These are phyloP conservation scores for Cercospora sesami DNA, from an alignment of 2,329 filamentous ascomycete species.

Conservation along the genomic window DNA sequence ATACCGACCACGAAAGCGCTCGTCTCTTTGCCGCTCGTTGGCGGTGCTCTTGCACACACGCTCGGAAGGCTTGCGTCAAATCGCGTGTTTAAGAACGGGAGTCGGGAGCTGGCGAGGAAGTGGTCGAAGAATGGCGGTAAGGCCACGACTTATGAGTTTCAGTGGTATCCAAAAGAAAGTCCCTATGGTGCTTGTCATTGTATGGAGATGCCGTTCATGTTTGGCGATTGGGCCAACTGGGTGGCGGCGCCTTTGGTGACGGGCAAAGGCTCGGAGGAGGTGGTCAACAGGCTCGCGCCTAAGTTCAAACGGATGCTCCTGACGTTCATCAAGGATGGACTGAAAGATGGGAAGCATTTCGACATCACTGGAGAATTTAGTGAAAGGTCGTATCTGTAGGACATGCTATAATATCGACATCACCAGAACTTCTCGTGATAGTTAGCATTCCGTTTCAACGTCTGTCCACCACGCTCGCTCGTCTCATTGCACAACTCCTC, in stretches of 20 bases:
- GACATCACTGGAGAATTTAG: not conserved
- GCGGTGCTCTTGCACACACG: not conserved
- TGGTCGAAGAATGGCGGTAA: not conserved
- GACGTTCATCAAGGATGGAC: constrained; percentile 1
- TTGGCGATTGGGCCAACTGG: constrained; percentile 6
- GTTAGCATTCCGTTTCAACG: no score
- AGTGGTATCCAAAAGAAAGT: constrained; percentile 8
- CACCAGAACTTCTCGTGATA: no score
- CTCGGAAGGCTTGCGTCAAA: not conserved
- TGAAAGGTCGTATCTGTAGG: constrained; percentile 4
- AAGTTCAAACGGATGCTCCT: constrained; percentile 3
- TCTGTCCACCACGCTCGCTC: not conserved
- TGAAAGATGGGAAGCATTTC: not conserved
- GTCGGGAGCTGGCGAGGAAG: constrained; percentile 3
- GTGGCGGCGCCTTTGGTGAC: not conserved
- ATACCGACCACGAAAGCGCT: not conserved
- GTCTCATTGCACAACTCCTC: not conserved
- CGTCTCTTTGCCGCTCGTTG: not conserved
- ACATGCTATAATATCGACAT: not conserved
- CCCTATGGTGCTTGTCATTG: constrained; percentile 8
- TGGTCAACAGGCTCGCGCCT: not conserved
- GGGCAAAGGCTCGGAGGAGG: not conserved
- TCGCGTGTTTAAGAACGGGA: constrained; percentile 3
- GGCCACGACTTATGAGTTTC: constrained; percentile 4
- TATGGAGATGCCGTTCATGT: constrained; percentile 12